phyloP scores from a whole-genome alignment of 202 grass and related monocot species.

The Setaria viridis region DNA sequence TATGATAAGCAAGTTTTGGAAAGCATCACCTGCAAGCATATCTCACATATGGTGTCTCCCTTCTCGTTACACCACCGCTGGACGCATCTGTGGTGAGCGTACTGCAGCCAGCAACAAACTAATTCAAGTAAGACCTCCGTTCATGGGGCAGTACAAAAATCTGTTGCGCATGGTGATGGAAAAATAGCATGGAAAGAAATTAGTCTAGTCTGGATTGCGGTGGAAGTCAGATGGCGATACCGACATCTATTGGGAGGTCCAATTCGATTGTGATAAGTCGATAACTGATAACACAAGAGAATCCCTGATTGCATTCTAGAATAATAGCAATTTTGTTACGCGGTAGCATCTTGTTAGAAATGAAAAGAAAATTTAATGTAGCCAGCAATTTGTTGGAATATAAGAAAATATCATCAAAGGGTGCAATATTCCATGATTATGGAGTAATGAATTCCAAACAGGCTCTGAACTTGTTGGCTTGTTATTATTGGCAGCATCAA shows the following conservation, averaged over 20 bases:
- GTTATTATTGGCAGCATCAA: neutral
- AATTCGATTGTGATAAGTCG: neutral
- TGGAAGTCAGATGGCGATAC: too few species aligned
- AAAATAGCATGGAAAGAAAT: neutral
- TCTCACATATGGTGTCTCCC: conserved; percentile 80
- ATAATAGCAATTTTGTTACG: conserved; percentile 9
- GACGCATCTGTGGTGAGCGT: conserved; percentile 77
- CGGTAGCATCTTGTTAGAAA: neutral
- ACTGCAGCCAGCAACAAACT: conserved; percentile 55
- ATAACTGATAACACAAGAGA: neutral
- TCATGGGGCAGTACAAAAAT: neutral
- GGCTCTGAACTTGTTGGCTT: neutral
- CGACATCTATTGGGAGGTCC: neutral
- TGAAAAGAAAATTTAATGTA: neutral
- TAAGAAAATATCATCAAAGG: neutral
- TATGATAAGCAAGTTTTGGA: conserved; percentile 28
- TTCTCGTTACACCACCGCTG: conserved; percentile 92
- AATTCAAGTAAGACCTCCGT: conserved; percentile 36
- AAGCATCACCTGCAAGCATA: conserved; percentile 79
- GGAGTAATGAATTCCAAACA: neutral
- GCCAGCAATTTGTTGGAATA: neutral
- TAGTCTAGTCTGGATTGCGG: neutral
- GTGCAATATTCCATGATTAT: neutral
- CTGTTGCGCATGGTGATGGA: neutral
- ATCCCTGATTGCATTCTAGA: too few species aligned